Evolutionary conservation across 2,329 filamentous ascomycete species (phyloP), one percentile per base, ranked within the genome.

Genomic region (Aspergillus udagawae): DNA sequence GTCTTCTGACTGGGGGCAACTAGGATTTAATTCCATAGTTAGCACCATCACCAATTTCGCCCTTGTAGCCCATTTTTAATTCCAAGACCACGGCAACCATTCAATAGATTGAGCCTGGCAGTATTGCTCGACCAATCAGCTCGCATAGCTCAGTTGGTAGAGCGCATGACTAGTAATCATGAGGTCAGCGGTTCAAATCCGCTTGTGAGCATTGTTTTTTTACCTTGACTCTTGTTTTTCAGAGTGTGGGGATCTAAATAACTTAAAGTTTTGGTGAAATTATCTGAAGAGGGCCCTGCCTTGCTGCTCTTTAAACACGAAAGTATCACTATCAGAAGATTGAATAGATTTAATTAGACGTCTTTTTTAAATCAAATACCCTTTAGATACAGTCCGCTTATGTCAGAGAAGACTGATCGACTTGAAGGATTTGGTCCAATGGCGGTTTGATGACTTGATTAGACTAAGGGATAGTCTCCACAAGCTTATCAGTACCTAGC

Each of bases 151-250:
- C 64, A 72, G 67, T 70, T 62, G 68, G 70, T 71, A 72, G 68
- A 68, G 70, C 70, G 69, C 69, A 66, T 70, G 70, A 72, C 70
- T 71, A 67, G 70, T 73, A 49, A 49, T 73, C 69, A 69, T 65
- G 69, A 72, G 69, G 67, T 71, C 70, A 63, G 63, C 67, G 62
- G 70, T 73, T 73, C 70, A 65, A 72, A 64, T 68, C 69, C 62
- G 68, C 65, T 63, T 67, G 68, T 64, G 69, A 67, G 70, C 69
- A 67, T 45, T 52, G 6, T 14, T 35, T 35, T 35, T 28, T 28
- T 1, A 14, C 3, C 10, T 10, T 4, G 4, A 12, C 32, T 35
- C 5, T 35, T 35, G 14, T 14, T 35, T 35, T 35, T 4, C 32
- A 35, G 29, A 5, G 29, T 14, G 32, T 5, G 12, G 12, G 29